Evolutionary conservation across 2,329 filamentous ascomycete species (phyloP), one percentile per base, ranked within the genome.

Genomic region (Amauroascus niger): DNA sequence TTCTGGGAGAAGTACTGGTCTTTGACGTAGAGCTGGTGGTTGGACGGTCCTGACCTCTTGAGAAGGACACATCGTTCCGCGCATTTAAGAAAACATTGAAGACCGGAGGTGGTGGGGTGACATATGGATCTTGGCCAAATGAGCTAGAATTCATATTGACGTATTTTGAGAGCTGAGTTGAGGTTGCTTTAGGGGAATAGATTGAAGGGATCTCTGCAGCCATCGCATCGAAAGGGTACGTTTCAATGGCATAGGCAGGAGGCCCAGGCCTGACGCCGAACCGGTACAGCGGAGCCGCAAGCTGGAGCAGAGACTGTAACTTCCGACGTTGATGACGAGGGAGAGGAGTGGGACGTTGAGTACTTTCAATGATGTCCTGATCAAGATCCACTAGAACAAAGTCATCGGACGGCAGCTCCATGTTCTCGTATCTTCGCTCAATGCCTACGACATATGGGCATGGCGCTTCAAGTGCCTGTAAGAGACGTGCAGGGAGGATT

Each of bases 401-500:
- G 65, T 97, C 93, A 63, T 97, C 93, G 6, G 95, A 88, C 0
- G 93, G 93, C 40, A 97, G 79, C 52, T 72, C 70, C 26, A 71
- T 64, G 54, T 72, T 71, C 52, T 72, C 69, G 66, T 97, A 97
- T 54, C 90, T 82, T 60, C 90, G 81, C 71, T 98, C 93, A 55
- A 98, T 88, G 47, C 93, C 93, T 41, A 97, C 88, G 60, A 98
- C 95, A 64, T 97, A 98, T 0, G 93, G 93, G 62, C 93, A 97
- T 2, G 91, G 91, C 0, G 91, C 91, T 63, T 97, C 93, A 16
- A 98, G 78, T 2, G 89, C 91, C 51, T 93, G 90, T 8, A 98
- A 78, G 20, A 98, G 75, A 33, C 91, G 82, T 7, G 88, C 87
- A 5, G 91, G 91, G 7, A 98, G 78, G 32, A 97, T 79, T 1